phyloP scores from a whole-genome alignment of 176 grass and related monocot species.

The Neostapfia colusana region DNA sequence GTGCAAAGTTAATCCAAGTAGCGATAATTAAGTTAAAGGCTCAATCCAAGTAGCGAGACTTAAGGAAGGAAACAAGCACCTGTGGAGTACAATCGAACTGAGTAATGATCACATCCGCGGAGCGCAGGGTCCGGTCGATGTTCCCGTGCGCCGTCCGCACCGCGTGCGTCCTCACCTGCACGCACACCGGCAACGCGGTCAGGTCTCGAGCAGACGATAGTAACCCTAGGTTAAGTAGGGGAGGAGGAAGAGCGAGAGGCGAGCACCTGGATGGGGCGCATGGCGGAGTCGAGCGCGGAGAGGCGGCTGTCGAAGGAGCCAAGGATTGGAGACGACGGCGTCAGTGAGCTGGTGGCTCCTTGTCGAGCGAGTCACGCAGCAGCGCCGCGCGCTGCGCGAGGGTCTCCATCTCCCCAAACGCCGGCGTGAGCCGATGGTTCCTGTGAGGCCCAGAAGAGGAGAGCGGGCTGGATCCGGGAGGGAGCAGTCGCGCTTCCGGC shows the following conservation, averaged over 20 bases:
- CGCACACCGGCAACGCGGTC: background rate
- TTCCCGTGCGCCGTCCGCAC: constrained; percentile 92
- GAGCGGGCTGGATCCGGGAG: constrained; percentile 28
- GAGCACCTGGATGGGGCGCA: constrained; percentile 83
- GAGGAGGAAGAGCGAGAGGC: background rate
- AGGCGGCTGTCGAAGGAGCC: constrained; percentile 96
- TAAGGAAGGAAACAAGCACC: constrained; percentile 37
- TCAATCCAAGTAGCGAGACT: background rate
- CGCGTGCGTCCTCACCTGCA: constrained; percentile 68
- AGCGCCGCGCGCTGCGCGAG: constrained; percentile 64
- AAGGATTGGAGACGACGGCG: constrained; percentile 75
- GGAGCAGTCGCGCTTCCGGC: background rate
- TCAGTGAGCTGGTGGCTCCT: constrained; percentile 65
- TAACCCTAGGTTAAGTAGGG: background rate
- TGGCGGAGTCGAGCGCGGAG: constrained; percentile 84
- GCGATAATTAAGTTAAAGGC: too few species aligned
- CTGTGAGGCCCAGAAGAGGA: background rate
- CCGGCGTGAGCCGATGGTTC: background rate
- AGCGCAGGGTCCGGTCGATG: constrained; percentile 90
- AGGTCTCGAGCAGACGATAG: background rate
- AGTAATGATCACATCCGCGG: constrained; percentile 84
- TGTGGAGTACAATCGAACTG: constrained; percentile 84
- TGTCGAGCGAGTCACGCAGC: constrained; percentile 75
- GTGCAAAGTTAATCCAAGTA: background rate
- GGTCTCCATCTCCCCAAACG: constrained; percentile 50